Conservation (phyloP, 805 yeast species). For the Clavispora fructus region DNA sequence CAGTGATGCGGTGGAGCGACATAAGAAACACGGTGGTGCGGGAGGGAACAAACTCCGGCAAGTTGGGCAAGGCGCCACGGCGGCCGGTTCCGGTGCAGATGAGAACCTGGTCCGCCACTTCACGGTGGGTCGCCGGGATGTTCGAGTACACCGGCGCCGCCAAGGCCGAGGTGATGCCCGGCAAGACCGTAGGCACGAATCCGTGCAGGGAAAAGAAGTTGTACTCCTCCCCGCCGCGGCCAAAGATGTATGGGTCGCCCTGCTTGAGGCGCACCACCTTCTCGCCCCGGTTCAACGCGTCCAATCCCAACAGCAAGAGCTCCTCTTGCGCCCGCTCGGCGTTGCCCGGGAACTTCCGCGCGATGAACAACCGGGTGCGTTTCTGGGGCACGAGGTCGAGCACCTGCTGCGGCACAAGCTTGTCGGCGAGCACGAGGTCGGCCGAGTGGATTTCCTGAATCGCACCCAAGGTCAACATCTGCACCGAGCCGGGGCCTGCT, state of each 20-base stretch:
- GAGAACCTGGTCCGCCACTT: slow-evolving; percentile 85
- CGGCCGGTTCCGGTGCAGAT: slow-evolving; percentile 95
- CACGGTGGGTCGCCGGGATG: slow-evolving; percentile 90
- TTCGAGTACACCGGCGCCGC: slow-evolving; percentile 79
- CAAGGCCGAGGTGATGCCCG: slow-evolving; percentile 87
- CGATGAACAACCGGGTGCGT: slow-evolving; percentile 70
- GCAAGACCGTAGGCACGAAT: slow-evolving; percentile 65
- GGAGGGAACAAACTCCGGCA: slow-evolving; percentile 67
- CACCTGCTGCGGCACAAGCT: slow-evolving; percentile 85
- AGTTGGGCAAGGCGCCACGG: slow-evolving; percentile 70
- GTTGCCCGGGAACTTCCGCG: slow-evolving; percentile 93
- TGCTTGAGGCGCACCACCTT: slow-evolving; percentile 87
- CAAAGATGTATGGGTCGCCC: slow-evolving; percentile 95
- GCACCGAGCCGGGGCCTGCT: slow-evolving; percentile 87
- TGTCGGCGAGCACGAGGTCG: slow-evolving; percentile 83
- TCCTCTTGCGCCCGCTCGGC: slow-evolving; percentile 93
- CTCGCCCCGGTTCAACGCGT: slow-evolving; percentile 57
- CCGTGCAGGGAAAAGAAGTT: slow-evolving; percentile 65
- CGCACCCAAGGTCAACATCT: slow-evolving; percentile 81
- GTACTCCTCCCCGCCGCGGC: slow-evolving; percentile 93
- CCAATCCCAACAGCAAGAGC: slow-evolving; percentile 65
- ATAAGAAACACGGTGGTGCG: slow-evolving; percentile 85
- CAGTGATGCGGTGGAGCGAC: slow-evolving; percentile 77
- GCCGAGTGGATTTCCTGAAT: slow-evolving; percentile 74
- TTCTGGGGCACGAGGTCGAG: slow-evolving; percentile 72